phyloP scores from a whole-genome alignment of 495 filamentous ascomycete genomes.

The Cercophora newfieldiana region DNA sequence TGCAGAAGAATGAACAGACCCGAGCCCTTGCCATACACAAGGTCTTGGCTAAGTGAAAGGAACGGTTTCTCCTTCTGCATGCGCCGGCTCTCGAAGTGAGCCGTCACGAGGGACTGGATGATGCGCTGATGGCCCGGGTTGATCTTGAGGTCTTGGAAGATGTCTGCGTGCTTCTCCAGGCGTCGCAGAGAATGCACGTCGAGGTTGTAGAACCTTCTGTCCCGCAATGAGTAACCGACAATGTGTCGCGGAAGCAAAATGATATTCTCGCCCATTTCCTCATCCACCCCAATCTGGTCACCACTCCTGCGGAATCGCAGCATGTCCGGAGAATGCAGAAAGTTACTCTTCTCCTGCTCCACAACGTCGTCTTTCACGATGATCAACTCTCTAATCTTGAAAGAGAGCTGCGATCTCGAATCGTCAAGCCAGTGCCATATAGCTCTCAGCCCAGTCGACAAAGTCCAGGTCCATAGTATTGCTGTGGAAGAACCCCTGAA shows the following conservation, averaged over 20 bases:
- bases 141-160: constrained; percentile 58
- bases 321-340: not conserved
- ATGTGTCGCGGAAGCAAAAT: constrained; percentile 41
- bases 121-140: constrained; percentile 52
- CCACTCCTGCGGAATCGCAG: not conserved
- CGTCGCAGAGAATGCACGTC: constrained; percentile 40
- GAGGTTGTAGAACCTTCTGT: constrained; percentile 40
- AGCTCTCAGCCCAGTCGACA: not conserved
- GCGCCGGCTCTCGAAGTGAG: constrained; percentile 40
- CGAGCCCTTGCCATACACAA: constrained; percentile 56
- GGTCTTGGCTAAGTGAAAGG: constrained; percentile 55
- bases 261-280: constrained; percentile 34
- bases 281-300: no score
- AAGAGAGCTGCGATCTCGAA: not conserved
- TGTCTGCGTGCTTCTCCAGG: constrained; percentile 32
- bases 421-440: constrained; percentile 7
- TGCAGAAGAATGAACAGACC: constrained; percentile 48
- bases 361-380: not conserved
- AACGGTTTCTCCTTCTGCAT: constrained; percentile 44
- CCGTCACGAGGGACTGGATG: constrained; percentile 51
- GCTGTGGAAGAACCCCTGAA: constrained; percentile 8
- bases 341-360: not conserved
- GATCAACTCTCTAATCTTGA: constrained; percentile 6
- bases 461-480: not conserved
- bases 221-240: constrained; percentile 41